Evolutionary conservation across 345 rosid species (phyloP).

Genomic region (Arabidopsis suecica): DNA sequence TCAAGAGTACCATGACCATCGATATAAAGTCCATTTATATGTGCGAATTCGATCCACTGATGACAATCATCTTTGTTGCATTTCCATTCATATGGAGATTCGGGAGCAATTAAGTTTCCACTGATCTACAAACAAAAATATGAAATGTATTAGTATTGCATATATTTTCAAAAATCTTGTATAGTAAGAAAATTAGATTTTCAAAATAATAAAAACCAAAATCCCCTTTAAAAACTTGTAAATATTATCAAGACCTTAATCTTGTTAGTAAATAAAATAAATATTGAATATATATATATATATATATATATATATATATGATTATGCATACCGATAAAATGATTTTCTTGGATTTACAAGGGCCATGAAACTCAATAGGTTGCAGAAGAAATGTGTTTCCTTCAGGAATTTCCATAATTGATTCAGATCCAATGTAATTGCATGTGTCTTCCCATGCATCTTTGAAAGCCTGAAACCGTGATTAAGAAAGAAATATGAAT

Average conservation of each 20-base stretch:
- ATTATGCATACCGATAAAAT: slow-evolving; percentile 38
- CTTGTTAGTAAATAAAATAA: background rate
- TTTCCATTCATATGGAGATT: slow-evolving; percentile 49
- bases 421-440: slow-evolving; percentile 19
- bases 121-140: slow-evolving; percentile 36
- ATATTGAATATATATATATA: background rate
- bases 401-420: slow-evolving; percentile 42
- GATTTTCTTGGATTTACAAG: slow-evolving; percentile 45
- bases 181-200: background rate
- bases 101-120: slow-evolving; percentile 51
- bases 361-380: slow-evolving; percentile 48
- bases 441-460: slow-evolving; percentile 54
- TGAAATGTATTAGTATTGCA: too few relatives aligned
- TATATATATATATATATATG: background rate
- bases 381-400: slow-evolving; percentile 48
- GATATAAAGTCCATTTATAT: slow-evolving; percentile 48
- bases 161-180: background rate
- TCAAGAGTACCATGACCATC: slow-evolving; percentile 55
- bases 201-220: background rate
- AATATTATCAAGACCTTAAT: background rate
- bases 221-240: background rate
- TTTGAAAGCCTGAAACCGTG: slow-evolving; percentile 45
- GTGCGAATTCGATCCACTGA: slow-evolving; percentile 50
- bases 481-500: background rate
- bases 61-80: slow-evolving; percentile 30